Base-by-base conservation (phyloP, 2,329 filamentous ascomycete species). In the Amylocarpus encephaloides region DNA sequence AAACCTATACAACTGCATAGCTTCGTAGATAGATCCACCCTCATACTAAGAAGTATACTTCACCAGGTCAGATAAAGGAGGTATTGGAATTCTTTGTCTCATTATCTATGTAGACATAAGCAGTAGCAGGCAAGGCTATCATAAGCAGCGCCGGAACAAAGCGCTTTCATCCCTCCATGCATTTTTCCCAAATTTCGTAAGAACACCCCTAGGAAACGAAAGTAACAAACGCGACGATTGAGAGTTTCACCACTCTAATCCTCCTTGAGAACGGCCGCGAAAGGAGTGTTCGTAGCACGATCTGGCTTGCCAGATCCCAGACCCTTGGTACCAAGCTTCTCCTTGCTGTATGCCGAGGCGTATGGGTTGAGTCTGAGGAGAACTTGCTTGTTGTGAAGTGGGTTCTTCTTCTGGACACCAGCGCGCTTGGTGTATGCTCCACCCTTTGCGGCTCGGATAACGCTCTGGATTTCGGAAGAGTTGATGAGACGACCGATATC, bases 401-500 rank as follows among this genome's bases (percentile, higher is more conserved):
- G 93, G 83, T 98, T 98, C 91, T 97, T 97, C 90, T 98, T 98
- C 83, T 96, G 92, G 64, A 95, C 89, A 68, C 80, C 76, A 64
- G 79, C 76, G 70, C 93, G 88, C 84, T 96, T 96, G 75, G 90
- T 94, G 70, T 83, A 76, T 69, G 89, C 83, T 65, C 86, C 83
- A 66, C 93, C 93, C 81, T 91, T 93, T 73, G 91, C 89, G 56
- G 86, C 89, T 66, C 87, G 85, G 68, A 98, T 83, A 53, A 95
- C 92, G 74, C 85, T 88, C 85, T 98, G 93, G 73, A 97, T 86
- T 79, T 98, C 93, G 68, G 88, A 90, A 69, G 86, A 92, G 89
- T 98, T 98, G 86, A 98, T 98, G 70, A 98, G 83, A 75, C 94
- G 93, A 77, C 83, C 83, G 66, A 98, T 85, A 70, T 98, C 93